Percentiles rank a stretch among this genome's conserved stretches.
phyloP scores from a whole-genome alignment of 257 asterid species.

The Rehmannia glutinosa region DNA sequence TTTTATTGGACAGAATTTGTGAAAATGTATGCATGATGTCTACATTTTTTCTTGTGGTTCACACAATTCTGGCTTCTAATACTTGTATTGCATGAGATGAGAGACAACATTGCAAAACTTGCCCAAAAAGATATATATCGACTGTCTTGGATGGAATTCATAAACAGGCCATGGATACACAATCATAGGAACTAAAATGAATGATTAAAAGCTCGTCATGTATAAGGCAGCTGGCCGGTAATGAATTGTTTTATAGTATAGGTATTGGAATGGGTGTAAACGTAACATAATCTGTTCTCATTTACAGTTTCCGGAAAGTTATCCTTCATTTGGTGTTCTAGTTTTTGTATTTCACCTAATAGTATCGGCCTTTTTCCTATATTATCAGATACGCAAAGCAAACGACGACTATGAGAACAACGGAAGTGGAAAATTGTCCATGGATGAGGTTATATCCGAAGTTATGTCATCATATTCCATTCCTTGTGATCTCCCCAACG shows the following conservation, averaged over 20 bases:
- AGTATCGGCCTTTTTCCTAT: background rate
- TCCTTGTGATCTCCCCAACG: conserved; percentile 29
- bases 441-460: conserved; percentile 18
- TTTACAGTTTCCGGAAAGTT: background rate
- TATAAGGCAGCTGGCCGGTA: too few species aligned
- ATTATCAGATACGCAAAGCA: conserved; percentile 54
- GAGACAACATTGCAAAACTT: background rate
- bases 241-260: too few species aligned
- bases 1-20: background rate
- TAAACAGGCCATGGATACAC: too few species aligned
- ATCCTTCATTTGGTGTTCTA: background rate
- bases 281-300: too few species aligned
- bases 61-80: background rate
- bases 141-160: too few species aligned
- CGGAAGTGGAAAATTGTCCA: conserved; percentile 24
- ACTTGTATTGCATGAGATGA: background rate
- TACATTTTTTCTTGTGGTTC: background rate
- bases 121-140: too few species aligned
- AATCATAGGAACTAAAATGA: too few species aligned
- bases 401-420: conserved; percentile 53
- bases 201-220: too few species aligned
- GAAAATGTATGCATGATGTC: too few species aligned
- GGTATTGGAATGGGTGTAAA: too few species aligned
- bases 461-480: conserved; percentile 30
- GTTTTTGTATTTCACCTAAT: background rate